Conservation (phyloP, 2,329 filamentous ascomycete genomes). For the Fusarium setosum region DNA sequence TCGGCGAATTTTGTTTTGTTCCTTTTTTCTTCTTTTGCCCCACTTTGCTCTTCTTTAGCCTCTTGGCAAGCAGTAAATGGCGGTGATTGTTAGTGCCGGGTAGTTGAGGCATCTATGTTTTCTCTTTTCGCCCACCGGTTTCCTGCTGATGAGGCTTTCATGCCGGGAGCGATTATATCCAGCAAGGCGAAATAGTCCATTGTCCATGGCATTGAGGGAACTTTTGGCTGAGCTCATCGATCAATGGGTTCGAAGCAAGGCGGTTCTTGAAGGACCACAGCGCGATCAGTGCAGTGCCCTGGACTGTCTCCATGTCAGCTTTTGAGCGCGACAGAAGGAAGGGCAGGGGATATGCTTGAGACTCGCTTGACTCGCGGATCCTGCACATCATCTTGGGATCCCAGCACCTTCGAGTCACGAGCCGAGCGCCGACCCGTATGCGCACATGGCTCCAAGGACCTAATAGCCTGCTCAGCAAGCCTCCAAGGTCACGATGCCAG, state of each 20-base stretch:
- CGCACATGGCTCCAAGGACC: constrained; percentile 28
- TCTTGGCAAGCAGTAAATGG: constrained; percentile 23
- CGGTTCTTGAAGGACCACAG: constrained; percentile 6
- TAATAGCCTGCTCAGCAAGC: constrained; percentile 5
- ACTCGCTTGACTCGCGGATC: constrained; percentile 50
- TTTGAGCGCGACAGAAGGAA: constrained; percentile 24
- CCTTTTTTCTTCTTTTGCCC: constrained; percentile 15
- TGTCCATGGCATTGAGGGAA: not conserved
- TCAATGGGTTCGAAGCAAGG: constrained; percentile 2
- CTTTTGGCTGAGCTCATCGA: constrained; percentile 8
- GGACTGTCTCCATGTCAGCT: constrained; percentile 14
- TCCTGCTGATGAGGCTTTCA: not conserved
- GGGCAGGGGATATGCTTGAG: constrained; percentile 26
- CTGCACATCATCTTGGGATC: constrained; percentile 48
- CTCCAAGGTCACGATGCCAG: constrained; percentile 18
- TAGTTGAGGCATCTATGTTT: constrained; percentile 2
- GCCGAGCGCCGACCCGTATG: constrained; percentile 25
- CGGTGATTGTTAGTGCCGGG: constrained; percentile 8
- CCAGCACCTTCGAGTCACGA: constrained; percentile 42
- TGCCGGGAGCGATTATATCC: not conserved
- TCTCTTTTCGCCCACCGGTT: not conserved
- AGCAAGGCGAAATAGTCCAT: not conserved
- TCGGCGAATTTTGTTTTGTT: constrained; percentile 33
- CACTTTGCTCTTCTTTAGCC: constrained; percentile 19
- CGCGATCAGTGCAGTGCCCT: constrained; percentile 19